Percentiles rank a stretch among this genome's conserved stretches.
Conservation (phyloP, 176 grass and related monocot species). For the Hyparrhenia diplandra region DNA sequence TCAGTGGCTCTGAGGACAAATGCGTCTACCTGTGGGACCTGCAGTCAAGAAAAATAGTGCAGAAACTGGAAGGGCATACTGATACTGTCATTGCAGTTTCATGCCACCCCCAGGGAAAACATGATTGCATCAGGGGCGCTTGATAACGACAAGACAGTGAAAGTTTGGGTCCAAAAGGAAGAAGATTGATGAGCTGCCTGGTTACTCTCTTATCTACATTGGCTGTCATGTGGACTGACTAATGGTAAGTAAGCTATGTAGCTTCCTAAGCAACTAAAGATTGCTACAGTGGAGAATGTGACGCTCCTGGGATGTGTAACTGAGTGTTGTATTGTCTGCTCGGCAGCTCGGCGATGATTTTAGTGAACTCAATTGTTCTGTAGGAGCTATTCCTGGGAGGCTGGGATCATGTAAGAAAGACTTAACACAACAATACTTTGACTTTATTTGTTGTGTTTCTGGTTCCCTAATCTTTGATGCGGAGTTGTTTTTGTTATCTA, state of each 20-base stretch:
- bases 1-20: constrained; percentile 90
- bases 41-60: constrained; percentile 78
- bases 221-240: constrained; percentile 27
- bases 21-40: constrained; percentile 92
- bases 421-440: background rate
- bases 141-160: constrained; percentile 75
- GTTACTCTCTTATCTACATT: background rate
- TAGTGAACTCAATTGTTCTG: background rate
- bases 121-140: constrained; percentile 89
- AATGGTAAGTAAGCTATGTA: constrained; percentile 30
- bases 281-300: constrained; percentile 33
- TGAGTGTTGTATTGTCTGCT: constrained; percentile 26
- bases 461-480: background rate
- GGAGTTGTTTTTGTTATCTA: background rate
- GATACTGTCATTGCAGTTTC: constrained; percentile 75
- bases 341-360: constrained; percentile 7
- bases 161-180: constrained; percentile 84
- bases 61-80: constrained; percentile 88
- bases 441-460: background rate
- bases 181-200: constrained; percentile 35
- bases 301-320: constrained; percentile 38
- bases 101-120: constrained; percentile 78
- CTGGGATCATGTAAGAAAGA: constrained; percentile 32
- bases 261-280: constrained; percentile 36
- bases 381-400: constrained; percentile 26